These are phyloP conservation scores for Cercospora sp. DNA, from an alignment of 2,329 filamentous ascomycete species.

Conservation along the genomic window DNA sequence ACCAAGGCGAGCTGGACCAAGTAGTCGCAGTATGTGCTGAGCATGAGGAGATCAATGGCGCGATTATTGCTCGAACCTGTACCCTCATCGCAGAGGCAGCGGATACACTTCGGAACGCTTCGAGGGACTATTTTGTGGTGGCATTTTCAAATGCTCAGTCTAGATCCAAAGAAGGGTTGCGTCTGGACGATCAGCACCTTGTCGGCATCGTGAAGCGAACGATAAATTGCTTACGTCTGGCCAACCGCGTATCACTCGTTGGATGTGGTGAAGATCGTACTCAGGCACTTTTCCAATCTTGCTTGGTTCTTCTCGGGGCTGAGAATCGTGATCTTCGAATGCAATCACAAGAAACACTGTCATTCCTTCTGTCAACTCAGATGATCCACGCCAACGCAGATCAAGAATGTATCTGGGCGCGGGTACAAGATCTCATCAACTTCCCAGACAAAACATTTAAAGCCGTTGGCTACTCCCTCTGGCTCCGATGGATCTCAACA, in stretches of 20 bases:
- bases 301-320: slow-evolving; percentile 21
- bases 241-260: slow-evolving; percentile 6
- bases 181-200: neutral
- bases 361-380: slow-evolving; percentile 6
- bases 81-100: neutral
- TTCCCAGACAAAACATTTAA: slow-evolving; percentile 17
- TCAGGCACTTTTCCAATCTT: slow-evolving; percentile 15
- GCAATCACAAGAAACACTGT: slow-evolving; percentile 19
- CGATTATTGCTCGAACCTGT: slow-evolving; percentile 15
- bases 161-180: neutral
- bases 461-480: slow-evolving; percentile 31
- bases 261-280: neutral
- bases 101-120: neutral
- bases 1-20: slow-evolving; percentile 19
- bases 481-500: slow-evolving; percentile 31
- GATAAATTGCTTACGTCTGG: slow-evolving; percentile 11
- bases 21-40: slow-evolving; percentile 25
- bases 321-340: slow-evolving; percentile 12
- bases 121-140: slow-evolving; percentile 14
- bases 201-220: neutral
- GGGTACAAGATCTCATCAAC: slow-evolving; percentile 17
- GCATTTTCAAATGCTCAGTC: neutral
- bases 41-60: slow-evolving; percentile 19
- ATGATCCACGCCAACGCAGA: neutral
- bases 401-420: slow-evolving; percentile 21